Base-by-base conservation (phyloP, 768 basidiomycete genomes). In the Boletellus emodensis region DNA sequence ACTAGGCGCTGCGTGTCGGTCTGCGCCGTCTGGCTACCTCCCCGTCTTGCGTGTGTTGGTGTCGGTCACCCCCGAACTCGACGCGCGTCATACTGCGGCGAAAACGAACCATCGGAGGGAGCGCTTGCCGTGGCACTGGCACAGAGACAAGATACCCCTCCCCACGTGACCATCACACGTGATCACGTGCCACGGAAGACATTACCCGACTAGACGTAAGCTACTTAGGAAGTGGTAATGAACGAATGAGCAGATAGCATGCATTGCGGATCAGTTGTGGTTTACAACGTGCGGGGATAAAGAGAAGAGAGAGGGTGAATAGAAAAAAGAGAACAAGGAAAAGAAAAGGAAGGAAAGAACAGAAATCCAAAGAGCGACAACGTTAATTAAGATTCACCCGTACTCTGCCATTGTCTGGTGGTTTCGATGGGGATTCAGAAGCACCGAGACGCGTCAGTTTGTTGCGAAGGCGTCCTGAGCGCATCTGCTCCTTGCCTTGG, bases 351-450 rank as follows among this genome's bases (percentile, higher is more conserved):
- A 42, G 30, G 30, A 37, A 49, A 35, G 48, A 45, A 33, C 6
- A 50, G 49, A 43, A 18, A 52, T 56, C 44, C 50, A 60, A 55
- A 36, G 61, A 66, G 46, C 10, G 53, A 45, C 47, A 44, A 33
- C 18, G 46, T 70, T 57, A 68, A 61, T 68, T 40, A 54, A 68
- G 66, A 51, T 70, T 70, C 52, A 68, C 60, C 52, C 66, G 68
- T 49, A 70, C 66, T 67, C 66, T 64, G 44, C 62, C 61, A 53
- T 52, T 66, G 57, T 70, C 68, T 30, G 60, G 66, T 36, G 66
- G 66, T 52, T 56, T 68, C 43, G 64, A 40, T 0, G 64, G 54
- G 14, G 66, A 46, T 40, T 70, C 66, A 39, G 64, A 47, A 41
- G 57, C 30, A 20, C 66, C 68, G 11, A 62, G 34, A 46, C 66